A percentile compares a stretch with the other conserved stretches of the same genome.
Evolutionary conservation across 257 asterid genomes (phyloP).

Genomic region (Craterostigma plantagineum): DNA sequence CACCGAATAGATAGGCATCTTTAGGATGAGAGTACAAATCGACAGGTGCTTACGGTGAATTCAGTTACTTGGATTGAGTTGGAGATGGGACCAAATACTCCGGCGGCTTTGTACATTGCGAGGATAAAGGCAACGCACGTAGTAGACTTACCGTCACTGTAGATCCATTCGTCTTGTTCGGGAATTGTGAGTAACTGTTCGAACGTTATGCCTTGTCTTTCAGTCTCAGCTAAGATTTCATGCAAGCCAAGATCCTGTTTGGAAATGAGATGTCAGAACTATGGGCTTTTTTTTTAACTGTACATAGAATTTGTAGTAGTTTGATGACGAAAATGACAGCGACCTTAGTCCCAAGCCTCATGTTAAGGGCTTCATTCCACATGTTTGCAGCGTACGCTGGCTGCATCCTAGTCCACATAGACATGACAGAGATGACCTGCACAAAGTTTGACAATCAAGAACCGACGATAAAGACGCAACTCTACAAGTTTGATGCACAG

Average conservation of each 20-base stretch:
- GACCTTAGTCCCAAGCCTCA: constrained; percentile 96
- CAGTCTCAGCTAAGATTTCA: constrained; percentile 78
- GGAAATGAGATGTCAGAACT: constrained; percentile 4
- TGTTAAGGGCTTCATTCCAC: constrained; percentile 99
- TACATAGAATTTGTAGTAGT: neutral
- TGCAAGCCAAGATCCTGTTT: constrained; percentile 82
- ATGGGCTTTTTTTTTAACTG: neutral
- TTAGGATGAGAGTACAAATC: neutral
- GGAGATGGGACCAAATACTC: constrained; percentile 64
- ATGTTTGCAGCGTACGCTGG: constrained; percentile 98
- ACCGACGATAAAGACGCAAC: too few species aligned
- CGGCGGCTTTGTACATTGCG: constrained; percentile 91
- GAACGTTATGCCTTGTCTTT: constrained; percentile 71
- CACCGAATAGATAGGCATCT: neutral
- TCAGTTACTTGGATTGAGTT: constrained; percentile 89
- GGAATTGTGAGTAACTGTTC: constrained; percentile 88
- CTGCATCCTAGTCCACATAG: constrained; percentile 99
- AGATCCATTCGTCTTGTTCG: constrained; percentile 95
- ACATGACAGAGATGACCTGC: constrained; percentile 98
- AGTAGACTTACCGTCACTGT: constrained; percentile 95
- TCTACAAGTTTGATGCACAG: too few species aligned
- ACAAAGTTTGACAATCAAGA: constrained; percentile 4
- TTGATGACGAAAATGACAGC: constrained; percentile 1
- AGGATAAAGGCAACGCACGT: constrained; percentile 93
- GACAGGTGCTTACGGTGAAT: constrained; percentile 54